phyloP scores from a whole-genome alignment of 2,329 filamentous ascomycete genomes.

The Tolypocladium tundrense region DNA sequence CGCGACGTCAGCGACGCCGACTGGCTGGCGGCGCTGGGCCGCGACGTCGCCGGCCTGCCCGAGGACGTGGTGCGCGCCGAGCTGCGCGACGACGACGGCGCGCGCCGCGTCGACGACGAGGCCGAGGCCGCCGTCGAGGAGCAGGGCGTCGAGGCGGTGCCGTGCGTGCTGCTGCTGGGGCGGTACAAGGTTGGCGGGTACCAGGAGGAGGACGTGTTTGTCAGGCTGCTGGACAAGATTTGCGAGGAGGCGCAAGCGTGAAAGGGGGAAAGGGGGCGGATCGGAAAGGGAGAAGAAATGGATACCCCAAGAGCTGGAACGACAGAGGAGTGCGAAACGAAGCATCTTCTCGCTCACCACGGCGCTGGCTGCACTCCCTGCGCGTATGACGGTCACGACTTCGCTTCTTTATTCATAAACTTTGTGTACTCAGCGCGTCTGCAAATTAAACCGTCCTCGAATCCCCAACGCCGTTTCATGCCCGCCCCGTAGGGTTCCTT shows the following conservation, averaged over 20 bases:
- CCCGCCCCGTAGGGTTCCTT: not conserved
- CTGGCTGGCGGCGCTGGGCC: conserved; percentile 22
- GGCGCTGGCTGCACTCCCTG: not conserved
- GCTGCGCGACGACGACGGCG: conserved; percentile 18
- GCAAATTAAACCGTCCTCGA: not conserved
- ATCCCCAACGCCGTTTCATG: not conserved
- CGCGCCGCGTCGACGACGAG: conserved; percentile 18
- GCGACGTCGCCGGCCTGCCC: conserved; percentile 18
- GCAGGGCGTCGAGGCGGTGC: conserved; percentile 51
- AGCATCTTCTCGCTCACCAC: not conserved
- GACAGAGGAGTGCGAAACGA: not conserved
- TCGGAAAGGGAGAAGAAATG: not conserved
- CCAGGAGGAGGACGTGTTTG: conserved; percentile 56
- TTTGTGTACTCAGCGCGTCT: not conserved
- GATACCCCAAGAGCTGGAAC: not conserved
- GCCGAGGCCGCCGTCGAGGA: conserved; percentile 15
- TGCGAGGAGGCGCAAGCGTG: conserved; percentile 1
- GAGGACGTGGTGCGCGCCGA: conserved; percentile 14
- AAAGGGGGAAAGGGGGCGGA: too few species aligned
- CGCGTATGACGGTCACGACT: not conserved
- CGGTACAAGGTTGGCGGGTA: conserved; percentile 61
- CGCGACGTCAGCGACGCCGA: conserved; percentile 5
- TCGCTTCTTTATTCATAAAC: not conserved
- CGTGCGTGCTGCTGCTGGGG: conserved; percentile 62
- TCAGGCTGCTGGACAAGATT: conserved; percentile 55